A percentile compares a stretch with the other conserved stretches of the same genome.
Conservation (phyloP, 345 rosid genomes). For the Pseudoturritis turrita region DNA sequence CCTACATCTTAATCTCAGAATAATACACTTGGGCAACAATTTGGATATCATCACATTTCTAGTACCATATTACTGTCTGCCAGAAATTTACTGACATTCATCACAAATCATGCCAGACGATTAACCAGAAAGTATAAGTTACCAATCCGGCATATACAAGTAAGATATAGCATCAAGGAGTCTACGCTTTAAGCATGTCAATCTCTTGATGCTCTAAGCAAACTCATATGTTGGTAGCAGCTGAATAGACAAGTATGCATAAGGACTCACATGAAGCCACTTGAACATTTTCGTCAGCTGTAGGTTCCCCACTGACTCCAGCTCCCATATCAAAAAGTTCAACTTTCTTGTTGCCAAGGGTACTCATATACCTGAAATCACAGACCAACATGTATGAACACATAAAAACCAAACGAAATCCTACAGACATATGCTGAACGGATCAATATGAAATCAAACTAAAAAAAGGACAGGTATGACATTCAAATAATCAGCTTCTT, state of each 20-base stretch:
- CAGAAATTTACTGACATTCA: slow-evolving; percentile 2
- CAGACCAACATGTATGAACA: not conserved
- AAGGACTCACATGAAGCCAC: slow-evolving; percentile 73
- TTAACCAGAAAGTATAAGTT: not conserved
- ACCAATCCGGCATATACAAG: not conserved
- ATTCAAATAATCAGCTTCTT: not conserved
- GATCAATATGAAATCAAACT: not conserved
- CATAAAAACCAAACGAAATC: not conserved
- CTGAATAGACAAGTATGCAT: not conserved
- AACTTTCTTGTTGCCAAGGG: slow-evolving; percentile 84
- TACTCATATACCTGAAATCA: slow-evolving; percentile 67
- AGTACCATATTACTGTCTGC: not conserved
- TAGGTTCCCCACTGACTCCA: slow-evolving; percentile 77
- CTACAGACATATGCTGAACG: not conserved
- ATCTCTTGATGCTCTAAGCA: not conserved
- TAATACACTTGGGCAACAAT: not conserved
- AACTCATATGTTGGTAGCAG: not conserved
- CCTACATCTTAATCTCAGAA: not conserved
- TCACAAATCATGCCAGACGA: not conserved
- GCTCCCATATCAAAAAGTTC: slow-evolving; percentile 93
- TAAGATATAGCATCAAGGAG: not conserved
- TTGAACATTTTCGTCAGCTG: slow-evolving; percentile 80
- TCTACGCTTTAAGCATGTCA: not conserved
- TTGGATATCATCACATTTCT: not conserved
- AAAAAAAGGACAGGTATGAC: not conserved